A percentile compares a stretch with the other conserved stretches of the same genome.
Evolutionary conservation across 2,329 filamentous ascomycete species (phyloP).

Genomic region (Proliferodiscus dingleyae): DNA sequence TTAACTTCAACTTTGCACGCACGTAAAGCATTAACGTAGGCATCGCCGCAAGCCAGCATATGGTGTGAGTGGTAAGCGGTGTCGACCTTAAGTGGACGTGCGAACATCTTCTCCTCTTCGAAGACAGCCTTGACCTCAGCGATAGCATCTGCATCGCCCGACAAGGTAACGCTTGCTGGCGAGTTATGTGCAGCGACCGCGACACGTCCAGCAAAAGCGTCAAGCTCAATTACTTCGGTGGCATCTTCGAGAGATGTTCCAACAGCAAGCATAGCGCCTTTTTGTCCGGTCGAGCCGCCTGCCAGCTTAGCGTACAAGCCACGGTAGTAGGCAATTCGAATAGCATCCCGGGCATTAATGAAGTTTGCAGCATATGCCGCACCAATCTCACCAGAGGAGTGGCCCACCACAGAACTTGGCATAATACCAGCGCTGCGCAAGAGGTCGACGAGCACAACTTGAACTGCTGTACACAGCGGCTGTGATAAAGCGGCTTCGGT

Average conservation of each 20-base stretch:
- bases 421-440: conserved; percentile 38
- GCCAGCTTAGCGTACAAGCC: conserved; percentile 18
- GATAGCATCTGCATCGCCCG: conserved; percentile 22
- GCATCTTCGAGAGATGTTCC: conserved; percentile 13
- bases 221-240: conserved; percentile 4
- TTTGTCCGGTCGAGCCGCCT: conserved; percentile 10
- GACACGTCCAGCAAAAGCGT: not conserved
- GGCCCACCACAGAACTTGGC: conserved; percentile 36
- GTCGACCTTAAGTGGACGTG: conserved; percentile 18
- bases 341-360: conserved; percentile 31
- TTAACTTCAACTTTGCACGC: conserved; percentile 9
- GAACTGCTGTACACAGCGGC: conserved; percentile 43
- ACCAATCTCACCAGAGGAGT: conserved; percentile 45
- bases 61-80: conserved; percentile 24
- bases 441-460: conserved; percentile 41
- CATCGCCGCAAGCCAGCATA: conserved; percentile 18
- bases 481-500: conserved; percentile 31
- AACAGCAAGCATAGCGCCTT: conserved; percentile 16
- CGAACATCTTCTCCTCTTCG: conserved; percentile 14
- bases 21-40: conserved; percentile 14
- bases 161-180: conserved; percentile 24
- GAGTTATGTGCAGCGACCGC: conserved; percentile 30
- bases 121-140: conserved; percentile 6
- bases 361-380: conserved; percentile 40
- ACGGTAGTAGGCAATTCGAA: conserved; percentile 42